phyloP scores from a whole-genome alignment of 164 flowering plant species.

The Stephania cephalantha region DNA sequence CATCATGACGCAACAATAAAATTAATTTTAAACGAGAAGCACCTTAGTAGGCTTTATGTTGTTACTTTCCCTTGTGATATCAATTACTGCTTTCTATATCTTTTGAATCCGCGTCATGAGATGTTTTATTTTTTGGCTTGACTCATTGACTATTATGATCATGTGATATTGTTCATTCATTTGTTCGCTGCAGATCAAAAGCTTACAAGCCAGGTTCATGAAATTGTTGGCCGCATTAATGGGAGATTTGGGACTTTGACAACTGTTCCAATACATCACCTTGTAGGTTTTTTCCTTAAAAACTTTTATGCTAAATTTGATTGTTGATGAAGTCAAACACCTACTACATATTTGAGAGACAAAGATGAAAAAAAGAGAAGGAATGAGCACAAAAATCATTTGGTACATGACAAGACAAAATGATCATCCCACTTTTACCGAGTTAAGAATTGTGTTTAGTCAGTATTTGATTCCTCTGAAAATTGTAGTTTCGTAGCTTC shows the following conservation, averaged over 20 bases:
- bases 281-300: slow-evolving; percentile 36
- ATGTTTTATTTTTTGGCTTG: neutral
- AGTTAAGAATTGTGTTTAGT: neutral
- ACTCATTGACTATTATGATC: neutral
- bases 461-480: neutral
- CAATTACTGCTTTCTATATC: neutral
- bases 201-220: slow-evolving; percentile 95
- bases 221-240: slow-evolving; percentile 95
- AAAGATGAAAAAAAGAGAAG: no score
- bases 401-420: neutral
- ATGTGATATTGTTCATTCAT: neutral
- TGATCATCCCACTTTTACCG: neutral
- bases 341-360: neutral
- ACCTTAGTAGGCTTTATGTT: neutral
- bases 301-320: neutral
- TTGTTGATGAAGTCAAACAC: neutral
- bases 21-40: neutral
- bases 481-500: neutral
- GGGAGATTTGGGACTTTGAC: slow-evolving; percentile 90
- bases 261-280: slow-evolving; percentile 90
- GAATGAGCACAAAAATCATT: no score
- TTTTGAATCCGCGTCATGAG: neutral
- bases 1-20: no score
- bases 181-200: slow-evolving; percentile 63
- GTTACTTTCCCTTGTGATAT: neutral